phyloP scores from a whole-genome alignment of 164 flowering plant species.

The Kalanchoe fedtschenkoi region DNA sequence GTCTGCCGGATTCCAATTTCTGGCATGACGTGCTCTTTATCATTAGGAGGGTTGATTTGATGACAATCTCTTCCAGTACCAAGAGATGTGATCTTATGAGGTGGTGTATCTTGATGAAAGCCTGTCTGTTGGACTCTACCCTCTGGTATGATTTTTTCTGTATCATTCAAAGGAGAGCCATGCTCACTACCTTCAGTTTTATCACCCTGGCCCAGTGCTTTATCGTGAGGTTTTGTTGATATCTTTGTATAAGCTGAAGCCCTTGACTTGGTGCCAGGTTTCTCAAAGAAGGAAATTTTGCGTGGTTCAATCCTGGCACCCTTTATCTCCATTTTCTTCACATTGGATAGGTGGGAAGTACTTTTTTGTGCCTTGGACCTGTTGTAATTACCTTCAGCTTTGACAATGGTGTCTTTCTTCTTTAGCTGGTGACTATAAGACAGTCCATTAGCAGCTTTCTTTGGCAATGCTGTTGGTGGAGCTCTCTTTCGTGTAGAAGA shows the following conservation, averaged over 20 bases:
- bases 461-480: slow-evolving; percentile 16
- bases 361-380: not conserved
- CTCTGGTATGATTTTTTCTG: not conserved
- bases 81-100: slow-evolving; percentile 17
- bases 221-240: not conserved
- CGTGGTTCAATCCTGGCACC: slow-evolving; percentile 16
- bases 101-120: slow-evolving; percentile 6
- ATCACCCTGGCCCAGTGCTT: not conserved
- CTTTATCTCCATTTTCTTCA: slow-evolving; percentile 19
- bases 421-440: slow-evolving; percentile 15
- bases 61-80: slow-evolving; percentile 12
- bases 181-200: not conserved
- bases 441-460: slow-evolving; percentile 11
- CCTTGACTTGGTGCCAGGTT: slow-evolving; percentile 1
- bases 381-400: slow-evolving; percentile 20
- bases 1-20: slow-evolving; percentile 10
- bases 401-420: slow-evolving; percentile 27
- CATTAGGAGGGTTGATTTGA: slow-evolving; percentile 12
- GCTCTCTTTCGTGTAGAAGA: slow-evolving; percentile 37
- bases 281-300: slow-evolving; percentile 18
- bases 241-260: not conserved
- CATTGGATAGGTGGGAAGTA: not conserved
- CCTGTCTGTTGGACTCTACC: not conserved
- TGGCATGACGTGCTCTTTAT: slow-evolving; percentile 9
- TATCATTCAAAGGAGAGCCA: not conserved